phyloP scores from a whole-genome alignment of 306 rosid species.

The Vicia faba region DNA sequence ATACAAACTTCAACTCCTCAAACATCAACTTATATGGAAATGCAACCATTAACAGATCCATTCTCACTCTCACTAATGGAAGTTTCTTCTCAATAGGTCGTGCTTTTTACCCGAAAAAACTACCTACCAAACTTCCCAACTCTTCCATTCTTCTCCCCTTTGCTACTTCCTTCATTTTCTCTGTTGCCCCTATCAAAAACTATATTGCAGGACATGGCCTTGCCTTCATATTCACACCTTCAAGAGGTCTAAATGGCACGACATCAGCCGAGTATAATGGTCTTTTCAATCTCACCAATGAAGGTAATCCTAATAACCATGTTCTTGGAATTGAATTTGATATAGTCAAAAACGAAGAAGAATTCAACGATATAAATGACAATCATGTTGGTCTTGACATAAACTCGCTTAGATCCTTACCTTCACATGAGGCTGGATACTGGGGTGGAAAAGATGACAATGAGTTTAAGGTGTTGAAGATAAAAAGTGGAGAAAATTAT shows the following conservation, averaged over 20 bases:
- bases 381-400: slow-evolving; percentile 60
- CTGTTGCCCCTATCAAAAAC: slow-evolving; percentile 39
- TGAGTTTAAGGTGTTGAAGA: slow-evolving; percentile 43
- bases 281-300: slow-evolving; percentile 49
- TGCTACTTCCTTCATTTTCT: slow-evolving; percentile 64
- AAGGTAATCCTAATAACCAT: slow-evolving; percentile 44
- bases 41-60: slow-evolving; percentile 43
- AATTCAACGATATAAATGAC: slow-evolving; percentile 45
- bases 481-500: slow-evolving; percentile 51
- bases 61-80: slow-evolving; percentile 53
- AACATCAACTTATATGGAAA: slow-evolving; percentile 46
- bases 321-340: slow-evolving; percentile 57
- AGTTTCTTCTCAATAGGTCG: slow-evolving; percentile 53
- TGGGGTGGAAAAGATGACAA: slow-evolving; percentile 47
- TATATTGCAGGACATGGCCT: slow-evolving; percentile 49
- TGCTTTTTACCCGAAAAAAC: slow-evolving; percentile 51
- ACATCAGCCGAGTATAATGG: slow-evolving; percentile 51
- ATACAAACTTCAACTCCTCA: slow-evolving; percentile 57
- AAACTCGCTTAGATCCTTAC: slow-evolving; percentile 48
- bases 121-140: slow-evolving; percentile 43
- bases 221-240: slow-evolving; percentile 49
- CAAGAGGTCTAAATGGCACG: slow-evolving; percentile 42
- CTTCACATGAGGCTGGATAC: slow-evolving; percentile 49
- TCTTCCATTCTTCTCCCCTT: slow-evolving; percentile 49
- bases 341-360: slow-evolving; percentile 40